Evolutionary conservation across 2,329 filamentous ascomycete genomes (phyloP).

Genomic region (Rhynchosporium agropyri): DNA sequence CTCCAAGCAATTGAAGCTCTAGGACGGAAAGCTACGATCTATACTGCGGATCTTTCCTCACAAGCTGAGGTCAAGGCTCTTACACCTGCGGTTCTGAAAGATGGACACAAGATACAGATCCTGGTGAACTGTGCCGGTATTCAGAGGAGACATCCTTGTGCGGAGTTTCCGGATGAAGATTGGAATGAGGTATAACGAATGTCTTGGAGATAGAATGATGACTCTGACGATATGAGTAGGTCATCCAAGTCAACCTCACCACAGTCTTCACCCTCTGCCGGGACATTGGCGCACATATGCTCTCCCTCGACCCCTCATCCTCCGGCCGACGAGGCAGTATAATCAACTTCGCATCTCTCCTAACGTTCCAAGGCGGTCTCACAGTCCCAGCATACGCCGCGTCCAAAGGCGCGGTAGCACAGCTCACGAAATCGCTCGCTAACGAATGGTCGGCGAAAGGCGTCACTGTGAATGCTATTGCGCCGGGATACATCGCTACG

Average conservation of each 20-base stretch:
- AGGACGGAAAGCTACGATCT: conserved; percentile 67
- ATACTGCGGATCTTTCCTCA: conserved; percentile 69
- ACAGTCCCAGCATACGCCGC: conserved; percentile 89
- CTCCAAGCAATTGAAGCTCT: conserved; percentile 64
- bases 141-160: conserved; percentile 42
- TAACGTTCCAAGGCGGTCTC: conserved; percentile 89
- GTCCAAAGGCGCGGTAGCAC: conserved; percentile 80
- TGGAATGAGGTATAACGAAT: conserved; percentile 44
- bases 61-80: conserved; percentile 62
- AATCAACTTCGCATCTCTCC: conserved; percentile 82
- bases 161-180: conserved; percentile 45
- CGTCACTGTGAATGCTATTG: conserved; percentile 84
- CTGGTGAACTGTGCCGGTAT: conserved; percentile 52
- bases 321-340: conserved; percentile 72
- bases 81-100: conserved; percentile 60
- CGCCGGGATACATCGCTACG: conserved; percentile 88
- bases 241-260: conserved; percentile 85
- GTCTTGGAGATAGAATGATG: background rate
- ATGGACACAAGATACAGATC: conserved; percentile 48
- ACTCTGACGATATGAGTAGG: conserved; percentile 36
- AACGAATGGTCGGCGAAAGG: conserved; percentile 86
- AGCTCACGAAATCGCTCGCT: conserved; percentile 65
- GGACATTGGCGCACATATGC: conserved; percentile 79
- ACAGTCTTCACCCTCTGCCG: conserved; percentile 78
- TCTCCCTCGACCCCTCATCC: conserved; percentile 61